Percentiles rank a stretch among this genome's conserved stretches.
Conservation (phyloP, 2,329 filamentous ascomycete species). For the Pseudogymnoascus sp. region DNA sequence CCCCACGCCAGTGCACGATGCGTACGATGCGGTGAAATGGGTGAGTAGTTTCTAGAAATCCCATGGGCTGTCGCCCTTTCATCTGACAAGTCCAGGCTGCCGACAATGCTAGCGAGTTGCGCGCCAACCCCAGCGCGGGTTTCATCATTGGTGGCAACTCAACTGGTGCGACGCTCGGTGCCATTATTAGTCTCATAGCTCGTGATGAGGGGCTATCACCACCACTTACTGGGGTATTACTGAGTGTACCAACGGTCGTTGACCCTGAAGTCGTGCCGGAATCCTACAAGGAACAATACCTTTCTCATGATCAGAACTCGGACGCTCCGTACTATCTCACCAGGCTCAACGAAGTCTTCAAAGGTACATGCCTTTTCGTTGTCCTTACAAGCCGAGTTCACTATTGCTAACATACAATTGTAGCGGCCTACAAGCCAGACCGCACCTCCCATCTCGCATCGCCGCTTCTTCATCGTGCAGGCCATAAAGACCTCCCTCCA, state of each 20-base stretch:
- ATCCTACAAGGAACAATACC: neutral
- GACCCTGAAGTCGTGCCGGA: neutral
- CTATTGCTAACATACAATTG: neutral
- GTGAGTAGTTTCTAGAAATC: conserved; percentile 6
- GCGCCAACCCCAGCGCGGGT: conserved; percentile 35
- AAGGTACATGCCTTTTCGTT: neutral
- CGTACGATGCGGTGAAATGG: conserved; percentile 40
- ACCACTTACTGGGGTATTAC: conserved; percentile 35
- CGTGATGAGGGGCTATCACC: conserved; percentile 34
- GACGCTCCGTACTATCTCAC: neutral
- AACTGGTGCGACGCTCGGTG: conserved; percentile 35
- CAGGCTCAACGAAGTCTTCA: neutral
- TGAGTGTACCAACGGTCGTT: conserved; percentile 2
- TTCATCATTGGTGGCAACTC: conserved; percentile 42
- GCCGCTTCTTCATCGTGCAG: conserved; percentile 29
- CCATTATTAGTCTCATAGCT: conserved; percentile 32
- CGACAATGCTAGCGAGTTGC: conserved; percentile 1
- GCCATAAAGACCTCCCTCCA: conserved; percentile 33
- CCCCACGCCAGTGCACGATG: conserved; percentile 37
- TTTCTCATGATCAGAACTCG: neutral
- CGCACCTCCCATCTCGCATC: conserved; percentile 26
- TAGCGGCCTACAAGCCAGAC: conserved; percentile 26
- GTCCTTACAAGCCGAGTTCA: neutral
- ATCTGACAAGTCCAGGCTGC: neutral
- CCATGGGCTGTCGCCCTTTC: neutral